phyloP scores from a whole-genome alignment of 2,329 filamentous ascomycete species.

The Aspergillus novoparasiticus region DNA sequence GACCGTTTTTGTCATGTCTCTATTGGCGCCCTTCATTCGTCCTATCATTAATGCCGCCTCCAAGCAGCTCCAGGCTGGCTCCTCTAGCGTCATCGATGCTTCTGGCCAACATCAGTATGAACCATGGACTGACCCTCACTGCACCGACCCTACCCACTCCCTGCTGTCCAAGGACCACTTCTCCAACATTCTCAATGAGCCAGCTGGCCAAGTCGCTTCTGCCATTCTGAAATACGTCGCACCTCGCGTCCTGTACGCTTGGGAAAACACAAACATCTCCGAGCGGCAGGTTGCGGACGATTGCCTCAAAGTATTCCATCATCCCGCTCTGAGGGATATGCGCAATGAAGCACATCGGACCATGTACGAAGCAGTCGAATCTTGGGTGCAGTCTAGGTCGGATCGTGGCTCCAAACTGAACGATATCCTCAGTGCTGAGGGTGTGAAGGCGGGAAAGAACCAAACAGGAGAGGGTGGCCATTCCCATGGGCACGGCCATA shows the following conservation, averaged over 20 bases:
- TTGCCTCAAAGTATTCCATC: slow-evolving; percentile 82
- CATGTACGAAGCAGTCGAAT: slow-evolving; percentile 85
- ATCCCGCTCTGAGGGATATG: slow-evolving; percentile 79
- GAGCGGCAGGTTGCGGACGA: slow-evolving; percentile 84
- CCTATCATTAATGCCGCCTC: slow-evolving; percentile 89
- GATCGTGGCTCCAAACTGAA: slow-evolving; percentile 70
- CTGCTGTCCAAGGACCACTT: slow-evolving; percentile 86
- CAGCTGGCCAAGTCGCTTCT: slow-evolving; percentile 72
- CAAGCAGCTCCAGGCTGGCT: slow-evolving; percentile 81
- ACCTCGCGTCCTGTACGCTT: slow-evolving; percentile 86
- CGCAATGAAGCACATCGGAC: slow-evolving; percentile 76
- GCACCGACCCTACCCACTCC: slow-evolving; percentile 78
- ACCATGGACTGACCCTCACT: slow-evolving; percentile 75
- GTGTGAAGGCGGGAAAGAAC: slow-evolving; percentile 81
- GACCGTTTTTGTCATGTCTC: slow-evolving; percentile 85
- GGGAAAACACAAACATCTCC: slow-evolving; percentile 82
- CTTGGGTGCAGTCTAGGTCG: slow-evolving; percentile 73
- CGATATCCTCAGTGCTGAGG: slow-evolving; percentile 75
- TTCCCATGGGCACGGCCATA: slow-evolving; percentile 32
- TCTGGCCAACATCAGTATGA: slow-evolving; percentile 76
- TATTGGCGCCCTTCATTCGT: slow-evolving; percentile 87
- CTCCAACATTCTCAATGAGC: slow-evolving; percentile 75
- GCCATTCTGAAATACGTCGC: slow-evolving; percentile 83
- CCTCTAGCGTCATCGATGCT: slow-evolving; percentile 67
- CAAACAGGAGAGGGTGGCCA: slow-evolving; percentile 34